A percentile compares a stretch with the other conserved stretches of the same genome.
Evolutionary conservation across 176 grass and related monocot genomes (phyloP).

Genomic region (Miscanthus lutarioriparius): DNA sequence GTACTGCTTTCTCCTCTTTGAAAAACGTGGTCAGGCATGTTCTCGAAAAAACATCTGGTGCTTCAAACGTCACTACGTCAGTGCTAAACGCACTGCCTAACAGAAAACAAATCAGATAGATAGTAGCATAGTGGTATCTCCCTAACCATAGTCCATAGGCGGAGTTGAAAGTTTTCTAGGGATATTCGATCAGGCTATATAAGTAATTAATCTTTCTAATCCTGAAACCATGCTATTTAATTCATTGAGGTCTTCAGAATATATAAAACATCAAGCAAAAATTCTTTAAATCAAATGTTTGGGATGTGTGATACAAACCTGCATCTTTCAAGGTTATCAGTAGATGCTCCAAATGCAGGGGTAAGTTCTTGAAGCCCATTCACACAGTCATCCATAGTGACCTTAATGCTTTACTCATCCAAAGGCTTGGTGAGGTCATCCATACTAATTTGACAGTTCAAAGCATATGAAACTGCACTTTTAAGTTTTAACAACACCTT

Average conservation of each 20-base stretch:
- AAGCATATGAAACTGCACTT: constrained; percentile 80
- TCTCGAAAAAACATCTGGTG: too few species aligned
- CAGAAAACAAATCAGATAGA: neutral
- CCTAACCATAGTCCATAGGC: too few species aligned
- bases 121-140: neutral
- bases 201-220: neutral
- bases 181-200: neutral
- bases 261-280: neutral
- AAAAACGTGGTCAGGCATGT: too few species aligned
- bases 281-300: neutral
- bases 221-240: neutral
- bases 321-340: too few species aligned
- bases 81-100: neutral
- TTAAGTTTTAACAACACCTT: constrained; percentile 99
- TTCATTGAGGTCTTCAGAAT: neutral
- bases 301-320: neutral
- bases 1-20: too few species aligned
- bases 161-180: neutral
- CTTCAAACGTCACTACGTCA: neutral
- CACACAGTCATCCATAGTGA: constrained; percentile 94
- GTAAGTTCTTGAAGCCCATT: constrained; percentile 84
- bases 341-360: constrained; percentile 82
- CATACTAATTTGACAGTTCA: too few species aligned
- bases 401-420: constrained; percentile 88
- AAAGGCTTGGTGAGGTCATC: constrained; percentile 75